Base-by-base conservation (phyloP, 345 rosid genomes). In the Brassica carinata region DNA sequence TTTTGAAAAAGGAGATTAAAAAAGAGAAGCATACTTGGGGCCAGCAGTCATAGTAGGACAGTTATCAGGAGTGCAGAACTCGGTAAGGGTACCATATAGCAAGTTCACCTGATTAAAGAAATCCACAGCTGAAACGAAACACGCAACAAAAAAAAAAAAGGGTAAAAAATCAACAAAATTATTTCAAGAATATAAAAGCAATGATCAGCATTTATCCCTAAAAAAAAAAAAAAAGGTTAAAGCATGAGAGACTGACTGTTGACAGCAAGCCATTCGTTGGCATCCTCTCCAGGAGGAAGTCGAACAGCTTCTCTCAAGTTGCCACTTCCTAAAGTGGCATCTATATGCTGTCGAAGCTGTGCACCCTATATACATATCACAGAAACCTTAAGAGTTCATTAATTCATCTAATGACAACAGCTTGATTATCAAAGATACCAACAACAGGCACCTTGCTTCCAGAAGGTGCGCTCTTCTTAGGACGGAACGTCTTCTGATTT, bases 1-100 rank as follows among this genome's bases (percentile, higher is more conserved):
- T 14, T 14, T 14, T 51, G 17, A 31, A 3, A 70, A 80, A 40
- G 77, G 75, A 55, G 61, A 19, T 19, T 0, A 19, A 0, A 55
- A 17, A 8, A 17, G 23, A 69, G 26, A 68, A 71, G 58, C 89
- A 81, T 96, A 96, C 99, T 93, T 96, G 85, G 99, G 98, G 72
- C 99, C 99, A 70, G 99, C 99, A 75, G 94, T 88, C 99, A 96
- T 96, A 69, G 99, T 93, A 83, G 99, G 93, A 81, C 99, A 96
- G 83, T 87, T 92, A 83, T 92, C 97, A 31, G 95, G 88, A 9
- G 98, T 96, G 78, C 99, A 96, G 86, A 96, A 96, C 85, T 96
- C 99, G 3, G 98, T 96, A 61, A 96, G 93, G n/a, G 98, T 96
- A 55, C 98, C 98, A 83, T 88, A 96, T 75, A 96, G 95, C 85